These are phyloP conservation scores for Pseudogymnoascus sp. DNA, from an alignment of 2,329 filamentous ascomycete genomes.

Conservation along the genomic window DNA sequence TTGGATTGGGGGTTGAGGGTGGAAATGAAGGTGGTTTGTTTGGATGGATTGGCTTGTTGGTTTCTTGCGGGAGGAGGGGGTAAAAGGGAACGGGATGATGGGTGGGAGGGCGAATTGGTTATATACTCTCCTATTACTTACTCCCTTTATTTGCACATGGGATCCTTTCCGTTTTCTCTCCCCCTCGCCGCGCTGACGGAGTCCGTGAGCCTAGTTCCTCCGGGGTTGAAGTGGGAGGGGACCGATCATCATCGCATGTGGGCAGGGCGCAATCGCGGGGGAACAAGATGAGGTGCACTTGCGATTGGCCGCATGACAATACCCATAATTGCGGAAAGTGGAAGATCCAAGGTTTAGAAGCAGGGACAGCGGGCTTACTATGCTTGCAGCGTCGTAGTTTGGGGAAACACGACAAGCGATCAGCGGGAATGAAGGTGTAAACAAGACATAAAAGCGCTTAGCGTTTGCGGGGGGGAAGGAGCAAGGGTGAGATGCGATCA, in stretches of 20 bases:
- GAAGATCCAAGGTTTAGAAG: background rate
- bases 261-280: constrained; percentile 1
- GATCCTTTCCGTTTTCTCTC: background rate
- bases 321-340: constrained; percentile 2
- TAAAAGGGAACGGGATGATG: background rate
- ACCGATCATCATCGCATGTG: constrained; percentile 1
- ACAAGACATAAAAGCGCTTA: constrained; percentile 5
- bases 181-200: background rate
- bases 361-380: background rate
- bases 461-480: background rate
- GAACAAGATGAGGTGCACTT: background rate
- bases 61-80: background rate
- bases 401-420: background rate
- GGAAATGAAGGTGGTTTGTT: background rate
- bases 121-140: background rate
- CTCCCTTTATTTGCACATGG: background rate
- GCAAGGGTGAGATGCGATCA: background rate
- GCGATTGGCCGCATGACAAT: constrained; percentile 1
- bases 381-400: background rate
- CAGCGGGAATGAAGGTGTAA: background rate
- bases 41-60: background rate
- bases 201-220: background rate
- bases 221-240: background rate
- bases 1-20: background rate
- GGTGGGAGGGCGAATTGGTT: background rate